Base-by-base conservation (phyloP, 768 basidiomycete genomes). In the Phaffia australis region DNA sequence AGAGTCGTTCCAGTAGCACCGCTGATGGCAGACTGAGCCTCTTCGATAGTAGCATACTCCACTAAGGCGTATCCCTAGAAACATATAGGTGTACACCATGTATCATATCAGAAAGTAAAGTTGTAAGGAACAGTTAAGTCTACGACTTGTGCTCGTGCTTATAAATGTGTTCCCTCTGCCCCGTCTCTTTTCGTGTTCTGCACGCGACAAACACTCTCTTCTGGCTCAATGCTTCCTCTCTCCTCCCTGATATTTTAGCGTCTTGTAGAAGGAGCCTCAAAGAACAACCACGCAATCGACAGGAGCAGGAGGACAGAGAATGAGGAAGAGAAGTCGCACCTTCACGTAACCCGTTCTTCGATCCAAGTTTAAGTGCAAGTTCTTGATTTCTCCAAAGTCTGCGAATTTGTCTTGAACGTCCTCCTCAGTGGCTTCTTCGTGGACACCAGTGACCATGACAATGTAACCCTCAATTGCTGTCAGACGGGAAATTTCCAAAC, bases 381-480 rank as follows among this genome's bases (percentile, higher is more conserved):
- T 98, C 81, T 95, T 94, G 70, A 99, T 92, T 76, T 95, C 91
- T 63, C 95, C 95, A 73, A 83, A 98, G 71, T 98, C 95, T 48
- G 85, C 86, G 76, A 99, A 99, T 74, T 92, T 89, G 80, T 99
- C 95, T 54, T 84, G 86, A 18, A 99, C 81, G 72, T 99, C 95
- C 74, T 99, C 95, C 74, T 99, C 95, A 0, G 91, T 93, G 7
- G 95, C 88, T 76, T 99, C 95, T 77, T 98, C 95, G 74, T 99
- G 94, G 8, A 99, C 89, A 70, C 88, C 88, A 47, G 91, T 95
- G 60, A 94, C 90, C 63, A 98, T 81, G 55, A 99, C 89, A 64
- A 99, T 97, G 93, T 94, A 99, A 57, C 94, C 94, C 76, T 99
- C 94, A 15, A 99, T 91, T 60, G 94, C 94, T 99, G 72, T 71